Conservation (phyloP, 2,329 filamentous ascomycete species). For the Epichloe baconii region DNA sequence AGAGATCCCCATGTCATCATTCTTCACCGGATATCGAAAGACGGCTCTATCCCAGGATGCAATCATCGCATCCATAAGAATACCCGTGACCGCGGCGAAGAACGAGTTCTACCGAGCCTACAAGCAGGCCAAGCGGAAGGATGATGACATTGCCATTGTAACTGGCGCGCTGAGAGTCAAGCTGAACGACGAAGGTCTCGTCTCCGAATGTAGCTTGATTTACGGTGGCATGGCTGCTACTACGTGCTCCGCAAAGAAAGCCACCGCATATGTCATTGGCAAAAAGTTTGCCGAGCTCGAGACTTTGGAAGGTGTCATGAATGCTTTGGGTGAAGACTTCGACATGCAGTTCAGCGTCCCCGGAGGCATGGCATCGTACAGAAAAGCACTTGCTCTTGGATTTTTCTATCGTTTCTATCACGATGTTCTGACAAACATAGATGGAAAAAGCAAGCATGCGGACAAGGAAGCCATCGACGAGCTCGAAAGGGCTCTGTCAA, state of each 20-base stretch:
- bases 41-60: slow-evolving; percentile 73
- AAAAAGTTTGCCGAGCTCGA: slow-evolving; percentile 68
- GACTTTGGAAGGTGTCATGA: slow-evolving; percentile 83
- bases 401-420: slow-evolving; percentile 98
- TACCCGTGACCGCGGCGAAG: slow-evolving; percentile 61
- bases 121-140: slow-evolving; percentile 93
- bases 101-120: slow-evolving; percentile 82
- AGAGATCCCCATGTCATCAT: slow-evolving; percentile 81
- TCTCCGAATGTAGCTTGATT: slow-evolving; percentile 65
- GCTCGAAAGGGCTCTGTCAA: slow-evolving; percentile 73
- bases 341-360: slow-evolving; percentile 81
- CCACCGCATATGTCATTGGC: slow-evolving; percentile 61
- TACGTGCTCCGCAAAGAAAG: slow-evolving; percentile 73
- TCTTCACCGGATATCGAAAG: slow-evolving; percentile 82
- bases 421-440: slow-evolving; percentile 58
- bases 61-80: slow-evolving; percentile 75
- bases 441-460: slow-evolving; percentile 29
- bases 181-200: slow-evolving; percentile 53
- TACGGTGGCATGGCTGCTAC: slow-evolving; percentile 93
- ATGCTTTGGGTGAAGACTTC: slow-evolving; percentile 78
- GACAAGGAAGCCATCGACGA: slow-evolving; percentile 71
- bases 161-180: slow-evolving; percentile 71
- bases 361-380: slow-evolving; percentile 93
- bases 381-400: slow-evolving; percentile 76
- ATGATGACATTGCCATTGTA: slow-evolving; percentile 97